phyloP scores from a whole-genome alignment of 1,284 basidiomycete species.

The Cutaneotrichosporon sp. region DNA sequence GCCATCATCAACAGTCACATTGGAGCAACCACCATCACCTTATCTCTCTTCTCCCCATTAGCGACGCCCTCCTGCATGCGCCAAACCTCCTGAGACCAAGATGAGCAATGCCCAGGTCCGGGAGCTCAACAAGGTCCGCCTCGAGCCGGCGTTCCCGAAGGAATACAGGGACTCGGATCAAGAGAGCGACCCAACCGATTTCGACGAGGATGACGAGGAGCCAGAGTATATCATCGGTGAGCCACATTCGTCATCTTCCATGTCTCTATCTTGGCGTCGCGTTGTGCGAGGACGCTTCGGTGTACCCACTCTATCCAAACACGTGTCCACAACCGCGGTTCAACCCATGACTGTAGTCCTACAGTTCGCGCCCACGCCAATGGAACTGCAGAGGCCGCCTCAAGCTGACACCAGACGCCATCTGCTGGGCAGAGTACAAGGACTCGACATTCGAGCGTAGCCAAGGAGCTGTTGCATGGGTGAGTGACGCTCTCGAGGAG shows the following conservation, averaged over 20 bases:
- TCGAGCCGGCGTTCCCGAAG: neutral
- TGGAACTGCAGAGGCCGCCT: too few species aligned
- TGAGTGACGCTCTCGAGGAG: slow-evolving; percentile 10
- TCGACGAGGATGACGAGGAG: slow-evolving; percentile 13
- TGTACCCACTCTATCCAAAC: neutral
- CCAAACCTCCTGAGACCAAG: neutral
- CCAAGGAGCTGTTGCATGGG: slow-evolving; percentile 32
- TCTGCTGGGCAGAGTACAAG: slow-evolving; percentile 34
- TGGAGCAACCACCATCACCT: neutral
- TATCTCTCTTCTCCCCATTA: neutral
- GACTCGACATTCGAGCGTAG: slow-evolving; percentile 24
- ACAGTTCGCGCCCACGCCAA: neutral
- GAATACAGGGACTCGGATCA: slow-evolving; percentile 5
- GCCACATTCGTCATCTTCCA: slow-evolving; percentile 5
- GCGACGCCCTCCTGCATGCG: neutral
- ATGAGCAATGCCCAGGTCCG: slow-evolving; percentile 1
- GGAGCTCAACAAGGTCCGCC: slow-evolving; percentile 10
- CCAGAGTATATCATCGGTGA: slow-evolving; percentile 30
- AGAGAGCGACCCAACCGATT: slow-evolving; percentile 16
- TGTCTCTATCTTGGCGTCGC: neutral
- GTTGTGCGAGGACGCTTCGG: neutral
- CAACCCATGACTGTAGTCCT: neutral
- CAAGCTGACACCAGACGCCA: slow-evolving; percentile 29
- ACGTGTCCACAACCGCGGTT: neutral
- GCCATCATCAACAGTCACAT: neutral